Percentiles rank a stretch among this genome's conserved stretches.
Conservation (phyloP, 2,329 filamentous ascomycete species). For the Ceratocystis smalleyi region DNA sequence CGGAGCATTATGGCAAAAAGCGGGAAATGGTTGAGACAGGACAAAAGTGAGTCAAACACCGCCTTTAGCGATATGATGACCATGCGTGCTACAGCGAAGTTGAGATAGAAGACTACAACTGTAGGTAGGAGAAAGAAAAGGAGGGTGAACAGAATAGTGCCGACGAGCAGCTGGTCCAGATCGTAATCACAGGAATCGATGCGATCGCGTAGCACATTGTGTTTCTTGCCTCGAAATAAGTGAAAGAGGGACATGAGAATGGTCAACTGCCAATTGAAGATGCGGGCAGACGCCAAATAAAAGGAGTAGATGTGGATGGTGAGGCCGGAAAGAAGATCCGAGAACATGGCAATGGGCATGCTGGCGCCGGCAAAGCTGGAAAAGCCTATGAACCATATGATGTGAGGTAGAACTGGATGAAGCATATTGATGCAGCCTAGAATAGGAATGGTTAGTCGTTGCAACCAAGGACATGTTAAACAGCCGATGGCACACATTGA, state of each 20-base stretch:
- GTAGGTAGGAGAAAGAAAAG: slow-evolving; percentile 91
- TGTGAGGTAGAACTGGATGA: slow-evolving; percentile 62
- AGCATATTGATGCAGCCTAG: slow-evolving; percentile 60
- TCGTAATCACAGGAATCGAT: slow-evolving; percentile 99
- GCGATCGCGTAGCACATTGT: slow-evolving; percentile 89
- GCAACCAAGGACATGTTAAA: neutral
- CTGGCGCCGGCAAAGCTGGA: slow-evolving; percentile 91
- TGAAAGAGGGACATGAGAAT: slow-evolving; percentile 98
- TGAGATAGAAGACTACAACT: slow-evolving; percentile 90
- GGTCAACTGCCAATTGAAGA: slow-evolving; percentile 96
- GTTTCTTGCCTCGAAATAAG: slow-evolving; percentile 93
- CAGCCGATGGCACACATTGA: neutral
- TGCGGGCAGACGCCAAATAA: slow-evolving; percentile 88
- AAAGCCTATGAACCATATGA: slow-evolving; percentile 87
- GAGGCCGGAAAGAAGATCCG: slow-evolving; percentile 76
- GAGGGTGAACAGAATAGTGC: slow-evolving; percentile 90
- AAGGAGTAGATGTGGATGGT: slow-evolving; percentile 97
- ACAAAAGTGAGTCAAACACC: slow-evolving; percentile 74
- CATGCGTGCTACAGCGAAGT: slow-evolving; percentile 89
- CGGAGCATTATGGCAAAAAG: slow-evolving; percentile 93
- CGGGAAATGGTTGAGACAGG: slow-evolving; percentile 92
- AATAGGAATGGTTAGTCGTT: neutral
- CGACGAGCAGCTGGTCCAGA: slow-evolving; percentile 85
- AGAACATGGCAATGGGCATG: slow-evolving; percentile 92
- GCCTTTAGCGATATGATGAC: slow-evolving; percentile 89